Evolutionary conservation across 2,329 filamentous ascomycete genomes (phyloP).

Genomic region (Diplocarpon mali): DNA sequence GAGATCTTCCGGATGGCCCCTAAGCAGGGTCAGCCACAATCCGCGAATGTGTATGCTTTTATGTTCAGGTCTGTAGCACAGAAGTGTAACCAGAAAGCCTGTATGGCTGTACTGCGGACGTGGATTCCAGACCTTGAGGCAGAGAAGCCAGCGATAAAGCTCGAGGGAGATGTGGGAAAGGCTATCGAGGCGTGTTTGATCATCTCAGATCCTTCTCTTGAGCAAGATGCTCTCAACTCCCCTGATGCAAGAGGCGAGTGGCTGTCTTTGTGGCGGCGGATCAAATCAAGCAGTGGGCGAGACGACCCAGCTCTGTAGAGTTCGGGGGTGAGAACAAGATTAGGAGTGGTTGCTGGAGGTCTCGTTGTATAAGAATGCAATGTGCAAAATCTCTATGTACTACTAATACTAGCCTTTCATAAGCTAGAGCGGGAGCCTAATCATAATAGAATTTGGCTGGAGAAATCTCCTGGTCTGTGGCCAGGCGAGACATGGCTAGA

Average conservation of each 20-base stretch:
- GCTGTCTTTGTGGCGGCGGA: constrained; percentile 14
- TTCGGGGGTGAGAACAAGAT: too few relatives aligned
- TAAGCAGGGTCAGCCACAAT: constrained; percentile 37
- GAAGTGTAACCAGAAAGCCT: constrained; percentile 33
- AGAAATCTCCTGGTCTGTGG: too few relatives aligned
- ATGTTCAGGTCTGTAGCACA: constrained; percentile 40
- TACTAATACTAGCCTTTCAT: too few relatives aligned
- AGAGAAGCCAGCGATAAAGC: constrained; percentile 40
- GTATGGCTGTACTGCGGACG: constrained; percentile 37
- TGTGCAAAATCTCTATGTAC: too few relatives aligned
- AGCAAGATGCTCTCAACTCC: constrained; percentile 9
- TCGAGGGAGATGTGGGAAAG: constrained; percentile 34
- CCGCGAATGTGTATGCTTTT: constrained; percentile 41
- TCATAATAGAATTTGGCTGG: too few relatives aligned
- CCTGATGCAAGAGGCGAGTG: constrained; percentile 13
- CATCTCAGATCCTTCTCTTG: constrained; percentile 38
- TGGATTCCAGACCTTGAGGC: constrained; percentile 48
- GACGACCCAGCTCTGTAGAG: not conserved
- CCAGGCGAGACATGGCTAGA: too few relatives aligned
- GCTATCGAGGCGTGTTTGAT: constrained; percentile 43
- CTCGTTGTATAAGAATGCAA: too few relatives aligned
- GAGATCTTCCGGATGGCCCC: constrained; percentile 46
- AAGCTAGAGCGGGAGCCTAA: too few relatives aligned
- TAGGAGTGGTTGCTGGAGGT: too few relatives aligned
- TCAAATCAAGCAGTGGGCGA: not conserved